phyloP scores from a whole-genome alignment of 495 filamentous ascomycete species.

The Penicillium macrosclerotiorum region DNA sequence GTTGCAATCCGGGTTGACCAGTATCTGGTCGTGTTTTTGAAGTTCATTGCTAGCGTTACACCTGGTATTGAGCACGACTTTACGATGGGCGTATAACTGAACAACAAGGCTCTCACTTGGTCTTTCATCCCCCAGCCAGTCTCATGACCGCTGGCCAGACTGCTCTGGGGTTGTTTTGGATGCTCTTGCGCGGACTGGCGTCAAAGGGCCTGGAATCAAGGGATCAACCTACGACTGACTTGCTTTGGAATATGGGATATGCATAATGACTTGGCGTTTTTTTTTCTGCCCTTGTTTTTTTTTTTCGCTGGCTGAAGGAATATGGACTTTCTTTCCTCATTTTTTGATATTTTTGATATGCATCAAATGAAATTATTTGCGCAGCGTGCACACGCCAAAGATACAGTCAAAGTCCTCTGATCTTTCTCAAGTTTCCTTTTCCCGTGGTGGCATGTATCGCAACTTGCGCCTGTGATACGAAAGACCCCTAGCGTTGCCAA shows the following conservation, averaged over 20 bases:
- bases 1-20: conserved; percentile 94
- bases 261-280: conserved; percentile 24
- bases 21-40: conserved; percentile 95
- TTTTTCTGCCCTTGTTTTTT: conserved; percentile 22
- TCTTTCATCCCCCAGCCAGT: not conserved
- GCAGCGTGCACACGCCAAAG: not conserved
- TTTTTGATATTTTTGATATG: conserved; percentile 2
- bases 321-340: not conserved
- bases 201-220: not conserved
- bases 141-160: too few relatives aligned
- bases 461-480: not conserved
- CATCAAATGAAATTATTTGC: conserved; percentile 5
- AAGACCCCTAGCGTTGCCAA: conserved; percentile 14
- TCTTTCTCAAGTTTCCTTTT: not conserved
- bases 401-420: too few relatives aligned
- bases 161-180: too few relatives aligned
- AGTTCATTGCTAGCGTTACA: conserved; percentile 96
- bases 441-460: not conserved
- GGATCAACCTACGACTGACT: not conserved
- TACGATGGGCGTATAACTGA: conserved; percentile 83
- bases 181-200: too few relatives aligned
- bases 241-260: conserved; percentile 10
- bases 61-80: conserved; percentile 98
- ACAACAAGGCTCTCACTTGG: too few relatives aligned
- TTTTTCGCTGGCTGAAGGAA: conserved; percentile 13